Evolutionary conservation across 2,329 filamentous ascomycete genomes (phyloP), one percentile per base, ranked within the genome.

Genomic region (Talaromyces atroroseus): DNA sequence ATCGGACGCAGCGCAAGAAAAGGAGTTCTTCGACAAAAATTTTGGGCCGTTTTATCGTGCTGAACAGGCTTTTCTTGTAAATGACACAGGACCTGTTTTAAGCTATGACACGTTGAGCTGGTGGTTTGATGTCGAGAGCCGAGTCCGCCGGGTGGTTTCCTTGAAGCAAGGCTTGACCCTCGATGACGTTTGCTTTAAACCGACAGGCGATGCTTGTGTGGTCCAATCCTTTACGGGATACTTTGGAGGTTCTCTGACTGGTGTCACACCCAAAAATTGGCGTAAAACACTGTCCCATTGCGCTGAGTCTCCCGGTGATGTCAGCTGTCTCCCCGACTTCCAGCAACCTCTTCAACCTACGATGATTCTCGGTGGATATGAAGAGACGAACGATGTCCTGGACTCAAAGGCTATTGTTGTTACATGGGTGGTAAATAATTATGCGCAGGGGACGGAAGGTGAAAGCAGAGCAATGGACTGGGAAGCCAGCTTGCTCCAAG

Each of bases 41-140:
- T 99, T 99, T 69, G 95, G 94, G 0, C 91, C 92, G 0, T 99
- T 99, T 68, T 99, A 94, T 74, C 88, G 94, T 42, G 88, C 92
- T 0, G 89, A 99, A 71, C 94, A 99, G 73, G 84, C 86, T 0
- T 99, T 99, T 71, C 73, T 99, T 14, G 90, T 97, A 60, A 99
- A 97, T 61, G 92, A 96, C 63, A 91, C 85, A 0, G 85, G 88
- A 0, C 89, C 90, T 0, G 90, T 97, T 1, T 75, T 99, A 56
- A 91, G 83, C 70, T 94, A 95, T 63, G 90, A 96, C 8, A 96
- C 89, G 0, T 78, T 99, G 10, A 77, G 81, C 24, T 99, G 94
- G 94, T 97, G 92, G 94, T 89, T 94, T 67, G 89, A 86, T 59
- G 86, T 97, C 1, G 94, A 99, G 70, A 83, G 84, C 63, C 85